phyloP scores from a whole-genome alignment of 495 filamentous ascomycete genomes.

The Aspergillus kassunensis region DNA sequence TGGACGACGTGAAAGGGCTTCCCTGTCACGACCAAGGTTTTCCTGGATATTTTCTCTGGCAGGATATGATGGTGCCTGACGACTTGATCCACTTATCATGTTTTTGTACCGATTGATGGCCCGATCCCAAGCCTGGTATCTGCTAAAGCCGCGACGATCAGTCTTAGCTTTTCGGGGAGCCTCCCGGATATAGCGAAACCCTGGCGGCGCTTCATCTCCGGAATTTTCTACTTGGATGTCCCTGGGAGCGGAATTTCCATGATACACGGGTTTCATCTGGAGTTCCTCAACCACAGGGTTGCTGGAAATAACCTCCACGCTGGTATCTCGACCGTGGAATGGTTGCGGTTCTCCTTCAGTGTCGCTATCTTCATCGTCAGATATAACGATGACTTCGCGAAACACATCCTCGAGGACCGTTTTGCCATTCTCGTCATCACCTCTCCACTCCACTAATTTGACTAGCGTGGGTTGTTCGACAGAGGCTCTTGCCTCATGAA shows the following conservation, averaged over 20 bases:
- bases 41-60: slow-evolving; percentile 22
- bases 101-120: slow-evolving; percentile 40
- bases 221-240: slow-evolving; percentile 27
- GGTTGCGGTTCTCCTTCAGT: slow-evolving; percentile 35
- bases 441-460: slow-evolving; percentile 80
- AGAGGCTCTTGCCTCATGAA: slow-evolving; percentile 62
- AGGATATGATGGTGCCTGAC: slow-evolving; percentile 21
- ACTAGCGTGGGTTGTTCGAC: slow-evolving; percentile 70
- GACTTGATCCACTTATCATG: slow-evolving; percentile 18
- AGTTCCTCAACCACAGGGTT: slow-evolving; percentile 32
- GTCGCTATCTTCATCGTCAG: slow-evolving; percentile 69
- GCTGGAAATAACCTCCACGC: slow-evolving; percentile 39
- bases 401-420: slow-evolving; percentile 76
- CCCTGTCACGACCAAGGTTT: slow-evolving; percentile 6
- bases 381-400: slow-evolving; percentile 76
- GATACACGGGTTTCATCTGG: slow-evolving; percentile 27
- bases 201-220: slow-evolving; percentile 36
- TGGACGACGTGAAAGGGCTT: slow-evolving; percentile 15
- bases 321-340: slow-evolving; percentile 26
- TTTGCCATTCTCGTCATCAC: slow-evolving; percentile 73
- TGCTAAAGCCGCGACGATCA: slow-evolving; percentile 46
- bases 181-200: slow-evolving; percentile 32
- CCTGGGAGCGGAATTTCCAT: slow-evolving; percentile 14
- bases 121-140: slow-evolving; percentile 48
- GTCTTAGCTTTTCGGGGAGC: slow-evolving; percentile 26